Base-by-base conservation (phyloP, 2,329 filamentous ascomycete genomes). In the Colletotrichum gloeosporioides region DNA sequence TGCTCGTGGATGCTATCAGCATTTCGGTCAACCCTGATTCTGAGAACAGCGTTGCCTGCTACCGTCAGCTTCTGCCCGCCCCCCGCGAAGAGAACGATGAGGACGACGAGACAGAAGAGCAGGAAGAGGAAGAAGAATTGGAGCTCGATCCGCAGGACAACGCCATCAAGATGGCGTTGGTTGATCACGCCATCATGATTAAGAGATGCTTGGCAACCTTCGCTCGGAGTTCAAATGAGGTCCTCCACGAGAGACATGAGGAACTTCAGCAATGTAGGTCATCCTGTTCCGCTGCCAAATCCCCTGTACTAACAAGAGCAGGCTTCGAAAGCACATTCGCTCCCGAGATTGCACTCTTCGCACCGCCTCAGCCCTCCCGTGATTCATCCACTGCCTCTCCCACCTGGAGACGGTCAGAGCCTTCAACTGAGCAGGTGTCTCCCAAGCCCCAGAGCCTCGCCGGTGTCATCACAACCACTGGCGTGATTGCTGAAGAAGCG, bases 171-270 rank as follows among this genome's bases (percentile, higher is more conserved):
- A 94, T 96, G 83, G 95, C 95, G 1, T 89, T 99, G 34, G 90
- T 98, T 57, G 97, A 99, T 81, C 96, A 99, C 84, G 95, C 95
- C 4, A 90, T 98, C 76, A 93, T 95, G 84, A 92, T 99, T 80
- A 96, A 96, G 86, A 93, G 95, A 78, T 96, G 95, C 80, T 85
- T 99, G 78, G 89, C 89, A 6, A 89, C 93, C 79, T 95, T 95
- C 83, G 89, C 90, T 75, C 92, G 90, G 83, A 92, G 89, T 86
- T 90, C 85, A 53, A 92, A 90, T 84, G 91, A 88, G 83, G 89
- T 86, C 84, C 92, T 91, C 83, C 88, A 84, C 80, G 87, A 85
- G 77, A 87, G 86, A 61, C 87, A 91, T 36, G 89, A 91, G 81
- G 92, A 94, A 82, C 87, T 95, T 44, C 88, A 90, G 77, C 88